Conservation (phyloP, 1,284 basidiomycete genomes). For the Ganoderma lucidum region DNA sequence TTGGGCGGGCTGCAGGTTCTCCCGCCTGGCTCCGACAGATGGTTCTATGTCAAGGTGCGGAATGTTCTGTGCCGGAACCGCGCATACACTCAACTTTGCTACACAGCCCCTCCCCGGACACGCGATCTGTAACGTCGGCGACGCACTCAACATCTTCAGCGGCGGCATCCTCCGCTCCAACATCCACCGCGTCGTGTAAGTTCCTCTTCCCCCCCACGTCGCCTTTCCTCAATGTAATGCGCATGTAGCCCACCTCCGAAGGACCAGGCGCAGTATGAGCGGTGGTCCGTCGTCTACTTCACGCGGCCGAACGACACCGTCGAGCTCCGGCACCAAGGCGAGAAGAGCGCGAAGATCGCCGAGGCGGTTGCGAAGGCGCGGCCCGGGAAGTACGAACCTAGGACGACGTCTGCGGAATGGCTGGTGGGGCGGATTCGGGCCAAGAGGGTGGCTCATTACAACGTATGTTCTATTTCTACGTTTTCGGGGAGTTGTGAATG, state of each 20-base stretch:
- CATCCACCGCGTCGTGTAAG: conserved; percentile 46
- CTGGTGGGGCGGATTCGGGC: conserved; percentile 38
- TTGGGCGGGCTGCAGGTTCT: conserved; percentile 78
- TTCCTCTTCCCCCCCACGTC: neutral
- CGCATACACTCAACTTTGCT: neutral
- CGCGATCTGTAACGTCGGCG: conserved; percentile 47
- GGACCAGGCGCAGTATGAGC: conserved; percentile 41
- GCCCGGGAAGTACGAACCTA: conserved; percentile 24
- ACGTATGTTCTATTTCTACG: conserved; percentile 23
- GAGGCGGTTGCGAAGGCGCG: conserved; percentile 34
- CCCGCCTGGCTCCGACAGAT: conserved; percentile 62
- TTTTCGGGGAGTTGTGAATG: neutral
- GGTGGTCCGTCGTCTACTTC: conserved; percentile 49
- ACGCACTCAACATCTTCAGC: conserved; percentile 48
- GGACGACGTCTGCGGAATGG: conserved; percentile 39
- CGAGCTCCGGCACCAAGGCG: conserved; percentile 33
- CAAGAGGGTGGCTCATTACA: conserved; percentile 33
- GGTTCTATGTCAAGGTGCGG: conserved; percentile 71
- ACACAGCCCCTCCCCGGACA: conserved; percentile 41
- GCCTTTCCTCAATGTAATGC: neutral
- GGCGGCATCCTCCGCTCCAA: conserved; percentile 48
- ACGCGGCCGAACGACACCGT: conserved; percentile 44
- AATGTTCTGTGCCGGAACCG: neutral
- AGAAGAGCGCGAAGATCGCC: conserved; percentile 38
- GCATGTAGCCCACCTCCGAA: conserved; percentile 39